phyloP scores from a whole-genome alignment of 805 yeast genomes.

The Torulaspora quercuum region DNA sequence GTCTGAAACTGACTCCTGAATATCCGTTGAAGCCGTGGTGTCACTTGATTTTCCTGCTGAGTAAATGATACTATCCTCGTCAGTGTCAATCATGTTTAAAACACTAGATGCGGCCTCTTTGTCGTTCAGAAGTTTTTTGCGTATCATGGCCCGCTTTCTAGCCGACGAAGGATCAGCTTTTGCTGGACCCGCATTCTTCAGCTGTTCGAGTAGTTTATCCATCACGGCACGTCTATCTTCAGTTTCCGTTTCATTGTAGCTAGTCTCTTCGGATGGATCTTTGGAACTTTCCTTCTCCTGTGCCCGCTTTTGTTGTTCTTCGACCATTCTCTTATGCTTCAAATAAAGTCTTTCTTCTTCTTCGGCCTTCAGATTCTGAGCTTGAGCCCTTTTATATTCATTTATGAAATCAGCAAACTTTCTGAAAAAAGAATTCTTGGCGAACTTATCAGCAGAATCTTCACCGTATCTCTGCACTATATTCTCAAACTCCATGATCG shows the following conservation, averaged over 20 bases:
- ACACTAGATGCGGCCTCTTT: conserved; percentile 18
- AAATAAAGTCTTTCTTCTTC: conserved; percentile 77
- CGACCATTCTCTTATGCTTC: conserved; percentile 58
- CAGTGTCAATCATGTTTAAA: conserved; percentile 23
- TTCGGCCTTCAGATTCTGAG: conserved; percentile 75
- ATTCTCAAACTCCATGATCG: conserved; percentile 61
- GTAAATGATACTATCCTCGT: conserved; percentile 30
- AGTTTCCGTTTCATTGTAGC: conserved; percentile 15
- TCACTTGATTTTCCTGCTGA: conserved; percentile 25
- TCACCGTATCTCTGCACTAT: conserved; percentile 90
- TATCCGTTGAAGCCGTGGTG: conserved; percentile 10
- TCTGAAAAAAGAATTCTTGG: conserved; percentile 66
- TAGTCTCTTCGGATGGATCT: conserved; percentile 5
- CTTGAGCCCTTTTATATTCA: conserved; percentile 76
- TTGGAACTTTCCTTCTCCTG: conserved; percentile 17
- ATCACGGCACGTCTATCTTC: conserved; percentile 51
- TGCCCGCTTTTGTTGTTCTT: conserved; percentile 34
- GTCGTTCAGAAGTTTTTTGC: conserved; percentile 49
- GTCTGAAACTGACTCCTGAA: conserved; percentile 3
- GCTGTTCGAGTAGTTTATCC: conserved; percentile 81
- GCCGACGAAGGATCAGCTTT: conserved; percentile 77
- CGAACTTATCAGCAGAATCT: conserved; percentile 63
- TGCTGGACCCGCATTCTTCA: conserved; percentile 80
- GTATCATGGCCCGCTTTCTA: conserved; percentile 71
- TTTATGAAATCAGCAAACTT: conserved; percentile 75